Evolutionary conservation across 352 stramenopile species (phyloP).

Genomic region (Phytophthora sojae): DNA sequence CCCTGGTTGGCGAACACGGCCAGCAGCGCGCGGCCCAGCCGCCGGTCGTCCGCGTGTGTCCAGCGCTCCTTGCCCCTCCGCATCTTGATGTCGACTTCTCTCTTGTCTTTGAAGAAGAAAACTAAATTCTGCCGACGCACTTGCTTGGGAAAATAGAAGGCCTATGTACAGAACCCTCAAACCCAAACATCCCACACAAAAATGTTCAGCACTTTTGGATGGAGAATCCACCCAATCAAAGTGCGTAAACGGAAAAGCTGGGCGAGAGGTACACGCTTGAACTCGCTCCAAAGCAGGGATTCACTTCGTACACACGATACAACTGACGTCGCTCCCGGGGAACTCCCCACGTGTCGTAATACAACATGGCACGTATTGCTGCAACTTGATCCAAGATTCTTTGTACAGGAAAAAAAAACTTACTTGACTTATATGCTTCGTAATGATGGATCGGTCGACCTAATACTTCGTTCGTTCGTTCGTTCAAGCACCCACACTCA

Average conservation of each 20-base stretch:
- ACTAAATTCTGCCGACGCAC: constrained; percentile 4
- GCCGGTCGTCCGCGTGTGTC: constrained; percentile 43
- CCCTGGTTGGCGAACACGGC: constrained; percentile 32
- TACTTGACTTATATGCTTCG: constrained; percentile 22
- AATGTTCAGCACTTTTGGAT: background rate
- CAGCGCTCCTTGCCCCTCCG: constrained; percentile 40
- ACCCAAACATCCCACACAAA: background rate
- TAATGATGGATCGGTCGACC: background rate
- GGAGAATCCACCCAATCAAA: constrained; percentile 5
- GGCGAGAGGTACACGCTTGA: background rate
- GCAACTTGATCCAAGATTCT: no score
- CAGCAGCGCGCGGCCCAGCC: constrained; percentile 34
- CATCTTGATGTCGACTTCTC: constrained; percentile 19
- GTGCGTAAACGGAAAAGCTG: constrained; percentile 10
- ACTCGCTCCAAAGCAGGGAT: constrained; percentile 19
- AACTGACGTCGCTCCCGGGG: constrained; percentile 3
- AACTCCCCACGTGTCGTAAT: constrained; percentile 18
- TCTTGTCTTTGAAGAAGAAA: constrained; percentile 7
- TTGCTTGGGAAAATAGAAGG: constrained; percentile 28
- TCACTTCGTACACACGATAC: constrained; percentile 9
- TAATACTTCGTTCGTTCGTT: background rate
- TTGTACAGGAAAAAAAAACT: constrained; percentile 15
- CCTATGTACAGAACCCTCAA: background rate
- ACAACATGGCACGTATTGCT: background rate
- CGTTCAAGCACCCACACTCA: constrained; percentile 9